Base-by-base conservation (phyloP, 441 rosid species). In the Corymbia calophylla region DNA sequence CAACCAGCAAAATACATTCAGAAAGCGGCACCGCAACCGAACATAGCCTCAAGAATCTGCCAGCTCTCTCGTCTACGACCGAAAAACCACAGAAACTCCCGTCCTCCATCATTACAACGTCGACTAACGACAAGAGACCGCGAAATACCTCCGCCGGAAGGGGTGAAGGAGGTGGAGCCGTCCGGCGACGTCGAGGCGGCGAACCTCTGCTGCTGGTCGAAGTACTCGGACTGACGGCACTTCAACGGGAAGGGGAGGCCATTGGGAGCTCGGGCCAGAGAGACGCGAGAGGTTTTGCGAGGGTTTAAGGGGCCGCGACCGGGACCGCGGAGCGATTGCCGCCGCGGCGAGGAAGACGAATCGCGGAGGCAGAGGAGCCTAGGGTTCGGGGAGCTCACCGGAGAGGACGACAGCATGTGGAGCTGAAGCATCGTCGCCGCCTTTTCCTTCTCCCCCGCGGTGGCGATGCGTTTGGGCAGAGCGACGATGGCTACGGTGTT, bases 201-300 rank as follows among this genome's bases (percentile, higher is more conserved):
- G 80, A 87, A 91, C 86, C 90, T 93, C 90, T 91, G 91, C 88
- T 70, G 88, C 49, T 93, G 93, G 90, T 95, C 97, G 66, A 91
- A 93, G 93, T 94, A 95, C 89, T 96, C 94, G 49, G 93, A 88
- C 87, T 95, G 98, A 15, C 96, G 94, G 93, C 95, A 95, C 91
- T 93, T 94, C 44, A 96, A 89, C 29, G 94, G 39, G 44, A 39
- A 87, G 88, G 94, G 90, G 39, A 73, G 87, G 86, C 56, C 62
- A 77, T 25, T 25, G 86, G 88, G 85, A 18, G 88, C 18, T 91
- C 54, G 82, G 87, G 88, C 87, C 25, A 73, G 68, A 32, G 85
- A 88, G 54, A 88, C 49, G 70, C 90, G 90, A 55, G 48, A 54
- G 87, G 32, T 19, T 86, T 73, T 62, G 87, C 51, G 53, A 47